Conservation (phyloP, 1,284 basidiomycete genomes). For the Sanghuangporus sanghuang region DNA sequence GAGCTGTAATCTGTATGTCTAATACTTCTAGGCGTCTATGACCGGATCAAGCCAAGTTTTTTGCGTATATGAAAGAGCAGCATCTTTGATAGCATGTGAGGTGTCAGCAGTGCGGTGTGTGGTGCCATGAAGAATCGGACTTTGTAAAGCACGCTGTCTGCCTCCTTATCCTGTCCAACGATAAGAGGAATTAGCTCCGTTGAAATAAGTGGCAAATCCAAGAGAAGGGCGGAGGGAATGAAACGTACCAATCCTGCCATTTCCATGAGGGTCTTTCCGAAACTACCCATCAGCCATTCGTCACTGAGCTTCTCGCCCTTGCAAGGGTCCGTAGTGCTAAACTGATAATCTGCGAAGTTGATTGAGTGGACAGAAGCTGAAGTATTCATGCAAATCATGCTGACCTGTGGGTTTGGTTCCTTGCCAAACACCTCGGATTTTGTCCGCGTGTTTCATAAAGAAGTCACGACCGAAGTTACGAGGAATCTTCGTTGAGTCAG, state of each 20-base stretch:
- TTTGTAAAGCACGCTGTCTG: constrained; percentile 8
- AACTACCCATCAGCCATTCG: constrained; percentile 5
- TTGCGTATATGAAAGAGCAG: constrained; percentile 1
- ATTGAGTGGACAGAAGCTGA: background rate
- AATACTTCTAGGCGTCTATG: background rate
- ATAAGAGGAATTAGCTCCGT: background rate
- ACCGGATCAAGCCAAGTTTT: constrained; percentile 1
- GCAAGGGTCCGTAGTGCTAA: constrained; percentile 12
- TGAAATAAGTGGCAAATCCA: background rate
- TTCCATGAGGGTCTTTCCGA: background rate
- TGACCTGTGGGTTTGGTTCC: constrained; percentile 8
- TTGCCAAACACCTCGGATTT: constrained; percentile 14
- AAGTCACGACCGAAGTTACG: constrained; percentile 14
- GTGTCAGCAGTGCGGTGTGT: constrained; percentile 7
- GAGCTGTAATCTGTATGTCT: background rate
- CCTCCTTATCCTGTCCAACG: constrained; percentile 1
- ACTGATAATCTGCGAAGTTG: constrained; percentile 13
- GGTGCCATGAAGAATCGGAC: constrained; percentile 14
- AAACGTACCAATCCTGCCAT: constrained; percentile 6
- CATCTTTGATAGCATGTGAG: constrained; percentile 7
- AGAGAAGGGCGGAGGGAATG: background rate
- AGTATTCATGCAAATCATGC: background rate
- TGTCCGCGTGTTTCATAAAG: constrained; percentile 10
- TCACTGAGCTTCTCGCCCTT: constrained; percentile 15
- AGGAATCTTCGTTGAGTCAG: constrained; percentile 8